phyloP scores from a whole-genome alignment of 164 flowering plant genomes.

The Echeveria elegans region DNA sequence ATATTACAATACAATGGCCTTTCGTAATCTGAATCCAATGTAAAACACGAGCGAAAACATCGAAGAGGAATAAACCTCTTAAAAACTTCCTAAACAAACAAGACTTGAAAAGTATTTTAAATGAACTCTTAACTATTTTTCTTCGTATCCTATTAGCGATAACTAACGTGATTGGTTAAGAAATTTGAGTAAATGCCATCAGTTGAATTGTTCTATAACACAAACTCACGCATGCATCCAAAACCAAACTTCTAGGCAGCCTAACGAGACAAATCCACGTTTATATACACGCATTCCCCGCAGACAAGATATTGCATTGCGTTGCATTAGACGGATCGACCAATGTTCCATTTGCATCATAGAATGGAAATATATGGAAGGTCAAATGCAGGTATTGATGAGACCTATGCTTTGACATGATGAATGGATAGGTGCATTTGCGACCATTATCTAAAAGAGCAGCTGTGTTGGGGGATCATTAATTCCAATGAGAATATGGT shows the following conservation, averaged over 20 bases:
- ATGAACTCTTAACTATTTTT: too few species aligned
- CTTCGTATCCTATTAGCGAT: too few species aligned
- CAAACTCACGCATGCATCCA: too few species aligned
- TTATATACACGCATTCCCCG: neutral
- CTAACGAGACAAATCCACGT: neutral
- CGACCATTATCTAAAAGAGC: neutral
- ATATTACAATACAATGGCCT: too few species aligned
- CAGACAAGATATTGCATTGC: neutral
- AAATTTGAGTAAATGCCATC: too few species aligned
- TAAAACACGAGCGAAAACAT: too few species aligned
- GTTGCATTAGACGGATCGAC: neutral
- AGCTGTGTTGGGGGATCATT: neutral
- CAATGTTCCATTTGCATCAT: neutral
- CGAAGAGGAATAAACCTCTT: too few species aligned
- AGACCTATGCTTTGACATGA: neutral
- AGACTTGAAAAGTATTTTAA: too few species aligned
- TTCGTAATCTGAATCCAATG: too few species aligned
- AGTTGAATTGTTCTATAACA: too few species aligned
- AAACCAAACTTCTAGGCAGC: neutral
- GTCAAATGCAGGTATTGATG: neutral
- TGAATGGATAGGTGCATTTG: neutral
- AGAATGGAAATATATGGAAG: neutral
- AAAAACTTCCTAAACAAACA: too few species aligned
- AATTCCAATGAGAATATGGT: neutral
- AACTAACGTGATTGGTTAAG: too few species aligned